Percentiles rank a stretch among this genome's conserved stretches.
These are phyloP conservation scores for Antarctomyces pellizariae DNA, from an alignment of 495 filamentous ascomycete species.

Conservation along the genomic window DNA sequence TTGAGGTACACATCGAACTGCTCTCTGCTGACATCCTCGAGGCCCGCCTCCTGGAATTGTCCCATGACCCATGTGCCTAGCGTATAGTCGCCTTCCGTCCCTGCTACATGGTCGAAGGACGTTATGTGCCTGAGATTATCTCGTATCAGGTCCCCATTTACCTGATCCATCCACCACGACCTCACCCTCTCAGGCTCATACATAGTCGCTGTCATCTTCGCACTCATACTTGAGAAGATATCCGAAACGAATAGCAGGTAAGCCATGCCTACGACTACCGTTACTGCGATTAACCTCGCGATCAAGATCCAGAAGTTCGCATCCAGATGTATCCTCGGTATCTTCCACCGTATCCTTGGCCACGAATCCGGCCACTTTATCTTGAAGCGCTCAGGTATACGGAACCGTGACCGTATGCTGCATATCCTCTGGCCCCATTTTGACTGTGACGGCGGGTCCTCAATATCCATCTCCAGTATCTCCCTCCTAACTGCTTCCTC, in stretches of 20 bases:
- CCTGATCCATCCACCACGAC: conserved; percentile 40
- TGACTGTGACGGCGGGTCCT: conserved; percentile 34
- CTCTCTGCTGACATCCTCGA: conserved; percentile 52
- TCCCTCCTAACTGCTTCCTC: conserved; percentile 51
- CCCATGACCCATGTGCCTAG: conserved; percentile 62
- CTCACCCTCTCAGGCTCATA: conserved; percentile 48
- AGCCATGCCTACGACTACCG: conserved; percentile 48
- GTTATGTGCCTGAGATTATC: conserved; percentile 51
- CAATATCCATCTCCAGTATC: conserved; percentile 75
- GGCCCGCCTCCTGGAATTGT: conserved; percentile 37
- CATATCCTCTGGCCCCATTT: conserved; percentile 27
- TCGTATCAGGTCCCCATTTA: conserved; percentile 41
- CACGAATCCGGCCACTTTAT: conserved; percentile 10
- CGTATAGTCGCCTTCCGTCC: conserved; percentile 69
- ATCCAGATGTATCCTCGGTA: conserved; percentile 9
- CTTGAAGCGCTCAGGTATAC: conserved; percentile 8
- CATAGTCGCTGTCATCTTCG: conserved; percentile 20
- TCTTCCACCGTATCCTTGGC: conserved; percentile 9
- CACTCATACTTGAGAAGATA: conserved; percentile 39
- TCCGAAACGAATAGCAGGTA: conserved; percentile 73
- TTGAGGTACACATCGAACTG: conserved; percentile 78
- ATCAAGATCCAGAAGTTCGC: conserved; percentile 29
- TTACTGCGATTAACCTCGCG: conserved; percentile 45
- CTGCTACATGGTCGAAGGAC: conserved; percentile 64
- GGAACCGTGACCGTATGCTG: conserved; percentile 19